phyloP scores from a whole-genome alignment of 1,139 yeast genomes.

The Saccharomyces hybrid region DNA sequence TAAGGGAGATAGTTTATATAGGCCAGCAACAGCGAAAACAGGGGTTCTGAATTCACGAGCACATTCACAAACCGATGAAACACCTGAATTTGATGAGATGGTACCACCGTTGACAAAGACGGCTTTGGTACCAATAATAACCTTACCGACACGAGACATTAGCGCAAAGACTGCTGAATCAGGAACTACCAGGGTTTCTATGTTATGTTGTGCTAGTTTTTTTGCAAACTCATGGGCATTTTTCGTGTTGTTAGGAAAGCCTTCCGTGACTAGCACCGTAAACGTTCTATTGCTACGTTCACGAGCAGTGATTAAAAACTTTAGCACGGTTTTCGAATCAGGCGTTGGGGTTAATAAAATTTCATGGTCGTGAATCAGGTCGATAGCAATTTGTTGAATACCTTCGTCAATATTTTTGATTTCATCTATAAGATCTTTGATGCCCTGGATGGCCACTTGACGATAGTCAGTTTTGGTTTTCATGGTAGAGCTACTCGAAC shows the following conservation, averaged over 20 bases:
- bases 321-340: constrained; percentile 78
- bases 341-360: constrained; percentile 90
- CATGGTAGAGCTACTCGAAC: constrained; percentile 18
- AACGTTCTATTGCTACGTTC: constrained; percentile 68
- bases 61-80: constrained; percentile 87
- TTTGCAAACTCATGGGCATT: constrained; percentile 75
- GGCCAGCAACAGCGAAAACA: constrained; percentile 89
- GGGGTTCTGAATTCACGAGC: constrained; percentile 94
- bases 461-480: constrained; percentile 49
- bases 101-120: constrained; percentile 97
- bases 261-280: constrained; percentile 87
- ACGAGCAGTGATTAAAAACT: constrained; percentile 79
- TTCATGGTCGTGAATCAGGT: constrained; percentile 91
- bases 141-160: constrained; percentile 96
- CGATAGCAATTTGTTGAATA: constrained; percentile 82
- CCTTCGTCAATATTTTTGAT: constrained; percentile 84
- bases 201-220: constrained; percentile 72
- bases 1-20: constrained; percentile 84
- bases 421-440: constrained; percentile 88
- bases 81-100: constrained; percentile 74
- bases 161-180: constrained; percentile 90
- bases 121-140: constrained; percentile 81
- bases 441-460: constrained; percentile 87
- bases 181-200: constrained; percentile 85
- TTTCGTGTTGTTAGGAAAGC: constrained; percentile 77